Evolutionary conservation across 2,329 filamentous ascomycete species (phyloP).

Genomic region (Claviceps cyperi): DNA sequence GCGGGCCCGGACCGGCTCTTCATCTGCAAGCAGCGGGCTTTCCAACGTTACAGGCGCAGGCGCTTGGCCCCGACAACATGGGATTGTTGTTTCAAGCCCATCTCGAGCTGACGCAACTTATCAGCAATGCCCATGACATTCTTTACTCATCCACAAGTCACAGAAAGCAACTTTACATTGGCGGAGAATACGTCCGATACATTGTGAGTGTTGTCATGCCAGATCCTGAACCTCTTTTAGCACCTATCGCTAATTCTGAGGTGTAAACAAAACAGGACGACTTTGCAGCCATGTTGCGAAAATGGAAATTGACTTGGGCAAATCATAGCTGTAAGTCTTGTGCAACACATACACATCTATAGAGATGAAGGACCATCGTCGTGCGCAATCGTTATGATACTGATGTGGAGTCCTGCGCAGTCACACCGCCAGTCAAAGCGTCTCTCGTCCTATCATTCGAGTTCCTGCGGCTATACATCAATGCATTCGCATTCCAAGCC

Average conservation of each 20-base stretch:
- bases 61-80: slow-evolving; percentile 48
- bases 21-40: slow-evolving; percentile 52
- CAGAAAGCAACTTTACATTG: slow-evolving; percentile 54
- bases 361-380: too few relatives aligned
- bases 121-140: slow-evolving; percentile 60
- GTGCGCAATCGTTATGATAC: too few relatives aligned
- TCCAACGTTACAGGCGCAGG: slow-evolving; percentile 45
- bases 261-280: slow-evolving; percentile 33
- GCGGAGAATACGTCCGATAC: slow-evolving; percentile 60
- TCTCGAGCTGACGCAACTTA: slow-evolving; percentile 55
- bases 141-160: slow-evolving; percentile 58
- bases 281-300: slow-evolving; percentile 51
- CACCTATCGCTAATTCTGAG: neutral
- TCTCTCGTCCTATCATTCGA: slow-evolving; percentile 57
- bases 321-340: slow-evolving; percentile 40
- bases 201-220: slow-evolving; percentile 24
- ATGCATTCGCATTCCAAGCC: slow-evolving; percentile 63
- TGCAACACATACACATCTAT: too few relatives aligned
- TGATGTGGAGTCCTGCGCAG: slow-evolving; percentile 15
- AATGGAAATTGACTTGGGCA: slow-evolving; percentile 59
- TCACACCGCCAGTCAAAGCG: slow-evolving; percentile 50
- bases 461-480: slow-evolving; percentile 58
- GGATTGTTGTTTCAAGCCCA: slow-evolving; percentile 57
- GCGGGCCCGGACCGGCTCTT: slow-evolving; percentile 53
- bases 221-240: neutral